Base-by-base conservation (phyloP, 768 basidiomycete genomes). In the Xerocomellus dryophilus region DNA sequence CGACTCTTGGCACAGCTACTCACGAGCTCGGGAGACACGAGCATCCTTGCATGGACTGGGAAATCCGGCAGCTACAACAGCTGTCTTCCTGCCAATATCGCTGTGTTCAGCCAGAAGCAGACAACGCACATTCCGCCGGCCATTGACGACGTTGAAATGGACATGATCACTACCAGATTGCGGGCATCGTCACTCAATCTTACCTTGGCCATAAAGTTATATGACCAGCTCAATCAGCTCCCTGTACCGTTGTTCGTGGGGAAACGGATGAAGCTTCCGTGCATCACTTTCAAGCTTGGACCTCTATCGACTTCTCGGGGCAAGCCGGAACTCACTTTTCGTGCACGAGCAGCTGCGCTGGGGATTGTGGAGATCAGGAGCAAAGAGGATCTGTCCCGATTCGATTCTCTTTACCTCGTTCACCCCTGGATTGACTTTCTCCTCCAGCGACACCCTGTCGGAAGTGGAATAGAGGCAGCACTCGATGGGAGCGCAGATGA, bases 401-500 rank as follows among this genome's bases (percentile, higher is more conserved):
- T 42, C 2, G 35, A 43, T 0, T 23, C 48, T 12, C 50, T 59
- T 0, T 41, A 25, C 18, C 48, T 62, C 11, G 34, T 59, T 20
- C 61, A 63, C 21, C 57, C 61, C 0, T 63, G 61, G 61, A 50
- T 63, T 8, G 47, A 58, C 23, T 43, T 51, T 14, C 54, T 62
- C 14, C 54, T 62, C 1, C 36, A 51, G 17, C 31, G 41, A 5
- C 51, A 35, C 11, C 47, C 41, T 5, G 32, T 47, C 2, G 48
- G 42, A 36, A 14, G 17, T 21, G 15, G 7, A 1, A 3, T 8
- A 14, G 47, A 34, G 11, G 14, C 3, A 5, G 2, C 12, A 5
- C 3, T 7, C 4, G 50, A 43, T 7, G 42, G 38, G 12, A 31
- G 35, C 21, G 18, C 1, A 5, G 34, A 50, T 7, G 38, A 21